Conservation (phyloP, 2,329 filamentous ascomycete species). For the Alternaria ethzedia region DNA sequence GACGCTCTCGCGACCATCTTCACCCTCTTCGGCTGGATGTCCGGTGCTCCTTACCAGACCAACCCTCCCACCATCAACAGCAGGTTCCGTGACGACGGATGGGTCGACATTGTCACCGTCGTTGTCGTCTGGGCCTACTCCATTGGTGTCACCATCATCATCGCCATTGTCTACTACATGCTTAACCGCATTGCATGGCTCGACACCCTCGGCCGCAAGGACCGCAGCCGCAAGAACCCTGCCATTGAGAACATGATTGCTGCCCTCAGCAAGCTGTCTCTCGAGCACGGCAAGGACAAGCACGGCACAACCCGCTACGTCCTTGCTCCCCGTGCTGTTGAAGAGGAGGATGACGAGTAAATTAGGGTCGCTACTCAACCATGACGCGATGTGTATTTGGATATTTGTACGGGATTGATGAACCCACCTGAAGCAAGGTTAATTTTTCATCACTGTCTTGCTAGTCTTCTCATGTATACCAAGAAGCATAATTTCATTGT, state of each 20-base stretch:
- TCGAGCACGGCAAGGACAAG: constrained; percentile 64
- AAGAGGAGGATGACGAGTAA: constrained; percentile 57
- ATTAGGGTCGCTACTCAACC: constrained; percentile 25
- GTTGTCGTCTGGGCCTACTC: constrained; percentile 71
- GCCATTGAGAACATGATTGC: constrained; percentile 71
- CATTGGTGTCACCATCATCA: constrained; percentile 70
- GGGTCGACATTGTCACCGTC: constrained; percentile 68
- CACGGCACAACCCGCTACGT: constrained; percentile 54
- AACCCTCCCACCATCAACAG: constrained; percentile 50
- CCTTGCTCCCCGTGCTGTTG: constrained; percentile 54
- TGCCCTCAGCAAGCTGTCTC: constrained; percentile 68
- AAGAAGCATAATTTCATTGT: constrained; percentile 39
- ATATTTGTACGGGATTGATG: constrained; percentile 34
- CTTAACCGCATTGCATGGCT: constrained; percentile 66
- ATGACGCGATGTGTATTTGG: constrained; percentile 35
- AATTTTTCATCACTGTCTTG: constrained; percentile 37
- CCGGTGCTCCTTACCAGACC: constrained; percentile 56
- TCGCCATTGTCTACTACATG: constrained; percentile 69
- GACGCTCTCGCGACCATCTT: constrained; percentile 76
- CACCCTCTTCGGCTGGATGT: constrained; percentile 77
- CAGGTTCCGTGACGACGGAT: constrained; percentile 55
- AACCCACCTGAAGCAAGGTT: constrained; percentile 33
- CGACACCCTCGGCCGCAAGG: constrained; percentile 68
- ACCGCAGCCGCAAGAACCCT: constrained; percentile 66
- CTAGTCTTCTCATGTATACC: constrained; percentile 39